Base-by-base conservation (phyloP, 1,284 basidiomycete genomes). In the Melampsora americana region DNA sequence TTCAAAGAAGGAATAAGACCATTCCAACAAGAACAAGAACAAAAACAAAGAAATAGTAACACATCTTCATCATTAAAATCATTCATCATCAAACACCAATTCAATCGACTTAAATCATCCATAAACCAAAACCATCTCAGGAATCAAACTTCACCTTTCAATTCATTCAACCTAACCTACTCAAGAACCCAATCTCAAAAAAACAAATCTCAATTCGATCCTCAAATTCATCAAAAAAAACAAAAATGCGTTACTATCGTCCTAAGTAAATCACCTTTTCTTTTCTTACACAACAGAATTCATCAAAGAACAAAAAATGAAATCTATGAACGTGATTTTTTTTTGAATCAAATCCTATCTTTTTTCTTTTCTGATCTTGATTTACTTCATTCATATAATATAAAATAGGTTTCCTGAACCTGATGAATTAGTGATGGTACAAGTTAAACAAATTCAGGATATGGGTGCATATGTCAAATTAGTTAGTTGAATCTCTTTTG, bases 401-500 rank as follows among this genome's bases (percentile, higher is more conserved):
- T n/a, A n/a, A n/a, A n/a, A n/a, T 56, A 76, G 74, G 44, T 76
- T 76, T 28, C 74, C 74, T 30, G 74, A 76, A 59, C 74, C 74
- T 32, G 95, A 99, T 84, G 92, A 97, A 84, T 89, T 98, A 78
- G 95, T 98, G 84, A 97, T 98, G 95, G 95, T 97, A 64, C 95
- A 98, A 84, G 95, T 99, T 79, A 92, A 93, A 84, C 93, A 96
- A 85, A 99, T 99, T 81, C 94, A 94, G 77, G 95, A 99, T 85
- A 99, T 98, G 95, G 95, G 96, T 74, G 95, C 96, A 69, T 99
- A 99, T 84, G 96, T 99, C 80, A 97, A 97, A 84, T 87, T 99
- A 80, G 76, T 72, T 23, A 32, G 66, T 72, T 42, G 7, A 53
- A 42, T 42, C 39, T 1, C 11, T 42, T 35, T 3, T 5, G 3